Conservation (phyloP, 176 grass and related monocot genomes). For the Metroxylon sagu region DNA sequence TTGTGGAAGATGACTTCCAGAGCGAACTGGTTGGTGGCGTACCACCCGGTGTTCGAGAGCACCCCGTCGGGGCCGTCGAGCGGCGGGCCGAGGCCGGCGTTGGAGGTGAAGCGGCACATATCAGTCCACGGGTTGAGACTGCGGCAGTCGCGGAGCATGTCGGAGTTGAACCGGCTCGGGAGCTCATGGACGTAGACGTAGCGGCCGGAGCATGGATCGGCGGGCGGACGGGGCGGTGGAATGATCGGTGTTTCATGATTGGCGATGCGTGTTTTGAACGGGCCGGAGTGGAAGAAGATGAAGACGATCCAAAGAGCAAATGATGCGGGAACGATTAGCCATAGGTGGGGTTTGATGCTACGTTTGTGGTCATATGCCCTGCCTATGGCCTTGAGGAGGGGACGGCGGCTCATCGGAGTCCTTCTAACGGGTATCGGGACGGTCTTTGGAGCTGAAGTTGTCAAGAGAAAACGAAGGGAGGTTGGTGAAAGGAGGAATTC, state of each 20-base stretch:
- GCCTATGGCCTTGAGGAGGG: no score
- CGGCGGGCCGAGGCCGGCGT: no score
- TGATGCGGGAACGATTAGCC: conserved; percentile 18
- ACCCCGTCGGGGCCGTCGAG: no score
- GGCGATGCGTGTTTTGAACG: not conserved
- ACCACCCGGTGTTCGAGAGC: no score
- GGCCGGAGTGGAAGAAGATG: conserved; percentile 13
- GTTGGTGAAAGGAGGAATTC: no score
- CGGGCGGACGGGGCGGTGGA: not conserved
- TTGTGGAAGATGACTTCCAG: no score
- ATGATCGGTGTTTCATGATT: not conserved
- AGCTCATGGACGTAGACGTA: conserved; percentile 52
- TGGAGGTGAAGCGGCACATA: conserved; percentile 41
- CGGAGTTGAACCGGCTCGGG: conserved; percentile 40
- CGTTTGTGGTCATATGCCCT: no score
- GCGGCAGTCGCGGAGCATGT: conserved; percentile 38
- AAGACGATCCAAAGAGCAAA: conserved; percentile 28
- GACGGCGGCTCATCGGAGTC: no score
- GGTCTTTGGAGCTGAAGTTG: no score
- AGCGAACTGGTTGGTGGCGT: no score
- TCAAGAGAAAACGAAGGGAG: no score
- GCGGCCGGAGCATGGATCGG: conserved; percentile 30
- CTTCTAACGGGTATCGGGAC: no score
- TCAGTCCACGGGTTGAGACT: conserved; percentile 32
- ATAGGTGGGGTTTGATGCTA: conserved; percentile 21